Conservation (phyloP, 2,329 filamentous ascomycete species). For the Coleophoma cylindrospora region DNA sequence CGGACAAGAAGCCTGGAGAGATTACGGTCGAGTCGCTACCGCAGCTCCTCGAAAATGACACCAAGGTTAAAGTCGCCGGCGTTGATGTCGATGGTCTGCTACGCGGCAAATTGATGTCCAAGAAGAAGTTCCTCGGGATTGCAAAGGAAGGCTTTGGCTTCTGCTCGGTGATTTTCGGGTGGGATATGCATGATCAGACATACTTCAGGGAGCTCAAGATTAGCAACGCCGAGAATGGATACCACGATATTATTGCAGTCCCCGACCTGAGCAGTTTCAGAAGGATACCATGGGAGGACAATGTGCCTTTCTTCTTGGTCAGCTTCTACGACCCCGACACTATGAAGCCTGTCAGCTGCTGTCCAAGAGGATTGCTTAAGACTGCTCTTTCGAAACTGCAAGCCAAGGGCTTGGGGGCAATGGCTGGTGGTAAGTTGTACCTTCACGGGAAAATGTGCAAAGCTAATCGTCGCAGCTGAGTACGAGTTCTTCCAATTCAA, state of each 20-base stretch:
- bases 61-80: conserved; percentile 80
- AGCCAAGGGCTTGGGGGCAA: conserved; percentile 67
- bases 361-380: conserved; percentile 72
- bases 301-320: conserved; percentile 81
- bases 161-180: conserved; percentile 91
- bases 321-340: conserved; percentile 81
- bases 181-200: conserved; percentile 95
- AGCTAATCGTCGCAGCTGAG: conserved; percentile 54
- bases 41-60: conserved; percentile 63
- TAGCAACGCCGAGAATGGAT: conserved; percentile 88
- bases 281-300: conserved; percentile 85
- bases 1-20: conserved; percentile 17
- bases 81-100: conserved; percentile 83
- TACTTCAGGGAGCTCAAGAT: conserved; percentile 82
- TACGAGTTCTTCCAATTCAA: conserved; percentile 95
- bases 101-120: conserved; percentile 85
- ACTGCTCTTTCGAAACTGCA: conserved; percentile 63
- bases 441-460: background rate
- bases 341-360: conserved; percentile 65
- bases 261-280: conserved; percentile 75
- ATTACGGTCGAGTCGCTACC: conserved; percentile 63
- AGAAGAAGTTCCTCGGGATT: conserved; percentile 86
- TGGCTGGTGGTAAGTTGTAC: conserved; percentile 75
- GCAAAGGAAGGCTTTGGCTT: conserved; percentile 82
- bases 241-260: conserved; percentile 77